Evolutionary conservation across 1,284 basidiomycete genomes (phyloP), one percentile per base, ranked within the genome.

Genomic region (Ceratorhiza oryzae-sativae): DNA sequence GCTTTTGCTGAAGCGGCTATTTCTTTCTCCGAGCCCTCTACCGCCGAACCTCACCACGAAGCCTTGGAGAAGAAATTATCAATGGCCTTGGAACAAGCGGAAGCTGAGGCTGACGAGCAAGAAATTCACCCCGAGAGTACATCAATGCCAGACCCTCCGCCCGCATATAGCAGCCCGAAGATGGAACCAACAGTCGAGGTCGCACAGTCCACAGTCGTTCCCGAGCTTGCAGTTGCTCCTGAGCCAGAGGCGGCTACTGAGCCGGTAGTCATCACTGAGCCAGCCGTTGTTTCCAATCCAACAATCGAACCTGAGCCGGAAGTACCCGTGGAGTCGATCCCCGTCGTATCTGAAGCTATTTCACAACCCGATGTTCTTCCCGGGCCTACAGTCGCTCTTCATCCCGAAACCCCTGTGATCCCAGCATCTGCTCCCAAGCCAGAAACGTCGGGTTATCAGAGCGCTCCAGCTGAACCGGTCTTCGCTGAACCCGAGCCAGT

Each of bases 61-160:
- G 3, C 32, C 12, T 25, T 61, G 41, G 59, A 46, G 59, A 46
- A 61, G 59, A 61, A 61, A 42, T 20, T 61, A 18, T 61, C 59
- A 8, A 42, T 61, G 27, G 41, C 27, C n/a, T n/a, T 46, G 39
- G 59, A 61, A 46, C 39, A 42, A 27, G 41, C 59, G 0, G 59
- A 61, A 36, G 23, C 59, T 20, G 23, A 9, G 12, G 25, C n/a
- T 12, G 59, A 45, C 5, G 30, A 56, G 15, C 53, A 56, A 6
- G 53, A 56, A 25, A 56, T 36, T 2, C 53, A 56, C 18, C 53
- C 53, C 13, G 53, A 56, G 53, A 56, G 27, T 32, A 56, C 53
- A 9, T 36, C 53, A n/a, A 56, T 56, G 53, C 32, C 53, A 2
- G 53, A 56, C 36, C 53, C 53, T 12, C 53, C 53, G n/a, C 53